Evolutionary conservation across 345 rosid species (phyloP).

Genomic region (Camelina sativa): DNA sequence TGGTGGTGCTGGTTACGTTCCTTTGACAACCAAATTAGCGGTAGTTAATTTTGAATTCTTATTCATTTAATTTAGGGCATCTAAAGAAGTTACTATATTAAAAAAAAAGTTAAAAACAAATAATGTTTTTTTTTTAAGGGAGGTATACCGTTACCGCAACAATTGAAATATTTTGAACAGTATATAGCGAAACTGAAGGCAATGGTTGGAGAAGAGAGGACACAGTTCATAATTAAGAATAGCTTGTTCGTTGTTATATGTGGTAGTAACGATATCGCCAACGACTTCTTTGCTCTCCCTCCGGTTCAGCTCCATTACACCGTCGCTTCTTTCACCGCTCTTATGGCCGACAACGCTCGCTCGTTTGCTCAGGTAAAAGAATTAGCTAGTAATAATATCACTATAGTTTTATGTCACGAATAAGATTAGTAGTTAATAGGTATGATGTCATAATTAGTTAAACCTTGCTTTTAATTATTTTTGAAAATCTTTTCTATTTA

Average conservation of each 20-base stretch:
- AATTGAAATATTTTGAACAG: constrained; percentile 54
- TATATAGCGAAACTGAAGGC: constrained; percentile 48
- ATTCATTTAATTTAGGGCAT: background rate
- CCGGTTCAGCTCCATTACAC: constrained; percentile 44
- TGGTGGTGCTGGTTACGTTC: constrained; percentile 63
- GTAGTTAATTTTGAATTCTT: constrained; percentile 36
- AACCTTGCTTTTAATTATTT: background rate
- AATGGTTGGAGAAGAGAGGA: constrained; percentile 53
- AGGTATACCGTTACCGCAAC: constrained; percentile 49
- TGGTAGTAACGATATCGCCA: constrained; percentile 69
- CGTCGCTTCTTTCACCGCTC: constrained; percentile 47
- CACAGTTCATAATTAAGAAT: constrained; percentile 47
- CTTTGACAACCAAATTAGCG: constrained; percentile 50
- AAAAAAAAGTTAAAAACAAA: too few relatives aligned
- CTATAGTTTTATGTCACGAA: background rate
- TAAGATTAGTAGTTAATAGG: background rate
- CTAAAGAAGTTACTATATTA: background rate
- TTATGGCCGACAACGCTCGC: constrained; percentile 52
- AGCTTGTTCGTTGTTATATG: constrained; percentile 51
- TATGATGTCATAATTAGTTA: background rate
- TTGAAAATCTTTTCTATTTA: background rate
- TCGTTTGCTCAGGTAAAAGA: constrained; percentile 44
- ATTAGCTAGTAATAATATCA: background rate
- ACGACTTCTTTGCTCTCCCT: constrained; percentile 46
- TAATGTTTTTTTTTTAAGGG: too few relatives aligned